Percentiles rank a stretch among this genome's conserved stretches.
Conservation (phyloP, 768 basidiomycete species). For the Mrakia frigida region DNA sequence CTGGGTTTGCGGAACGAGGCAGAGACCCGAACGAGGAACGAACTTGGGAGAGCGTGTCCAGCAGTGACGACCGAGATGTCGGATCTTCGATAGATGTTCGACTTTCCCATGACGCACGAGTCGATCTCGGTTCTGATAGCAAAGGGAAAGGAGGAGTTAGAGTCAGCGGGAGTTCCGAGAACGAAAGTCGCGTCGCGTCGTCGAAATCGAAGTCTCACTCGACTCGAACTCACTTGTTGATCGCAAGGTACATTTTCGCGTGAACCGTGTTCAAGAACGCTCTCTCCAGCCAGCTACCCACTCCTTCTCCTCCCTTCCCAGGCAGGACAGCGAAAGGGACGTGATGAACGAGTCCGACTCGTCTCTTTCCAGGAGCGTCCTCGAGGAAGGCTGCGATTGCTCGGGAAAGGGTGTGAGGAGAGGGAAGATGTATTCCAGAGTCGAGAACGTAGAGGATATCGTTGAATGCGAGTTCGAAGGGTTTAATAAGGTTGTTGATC, state of each 20-base stretch:
- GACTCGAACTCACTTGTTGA: slow-evolving; percentile 43
- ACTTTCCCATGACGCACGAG: slow-evolving; percentile 96
- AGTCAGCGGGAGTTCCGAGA: no score
- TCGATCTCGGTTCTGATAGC: slow-evolving; percentile 74
- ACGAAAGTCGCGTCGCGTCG: not conserved
- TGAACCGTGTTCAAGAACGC: slow-evolving; percentile 96
- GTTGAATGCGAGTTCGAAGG: slow-evolving; percentile 71
- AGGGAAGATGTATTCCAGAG: slow-evolving; percentile 76
- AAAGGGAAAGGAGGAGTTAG: not conserved
- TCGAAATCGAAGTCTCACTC: slow-evolving; percentile 26
- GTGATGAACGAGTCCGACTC: slow-evolving; percentile 86
- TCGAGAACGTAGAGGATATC: slow-evolving; percentile 96
- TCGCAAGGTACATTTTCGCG: slow-evolving; percentile 95
- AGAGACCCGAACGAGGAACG: not conserved
- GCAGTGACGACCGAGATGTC: slow-evolving; percentile 68
- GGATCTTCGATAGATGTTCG: slow-evolving; percentile 84
- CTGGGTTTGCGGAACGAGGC: no score
- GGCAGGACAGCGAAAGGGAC: slow-evolving; percentile 82
- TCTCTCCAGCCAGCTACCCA: slow-evolving; percentile 83
- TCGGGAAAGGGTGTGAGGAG: slow-evolving; percentile 71
- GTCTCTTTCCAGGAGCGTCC: slow-evolving; percentile 37
- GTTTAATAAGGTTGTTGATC: slow-evolving; percentile 87
- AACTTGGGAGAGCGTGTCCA: slow-evolving; percentile 17
- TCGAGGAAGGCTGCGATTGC: slow-evolving; percentile 66
- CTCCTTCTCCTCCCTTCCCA: slow-evolving; percentile 45